Base-by-base conservation (phyloP, 2,329 filamentous ascomycete genomes). In the Aspergillus niger region DNA sequence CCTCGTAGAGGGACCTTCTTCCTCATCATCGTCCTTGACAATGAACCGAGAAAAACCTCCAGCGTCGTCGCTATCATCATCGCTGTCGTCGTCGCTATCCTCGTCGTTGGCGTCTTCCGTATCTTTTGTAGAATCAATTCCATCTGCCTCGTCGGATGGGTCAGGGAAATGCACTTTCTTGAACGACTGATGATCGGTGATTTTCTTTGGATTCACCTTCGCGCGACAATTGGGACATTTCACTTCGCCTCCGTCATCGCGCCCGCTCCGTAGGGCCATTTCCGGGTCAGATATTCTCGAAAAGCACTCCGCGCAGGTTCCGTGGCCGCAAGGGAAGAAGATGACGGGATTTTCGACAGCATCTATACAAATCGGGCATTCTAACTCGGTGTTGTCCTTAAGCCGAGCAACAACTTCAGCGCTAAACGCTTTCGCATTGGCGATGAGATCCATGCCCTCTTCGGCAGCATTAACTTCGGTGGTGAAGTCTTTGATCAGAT, bases 291-390 rank as follows among this genome's bases (percentile, higher is more conserved):
- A 82, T 50, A 96, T 83, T 57, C 84, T 86, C 5, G 86, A 83
- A 62, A 95, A 87, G 71, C 92, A 97, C 63, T 92, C 89, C 1
- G 83, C 79, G 74, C 92, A 97, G 24, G 87, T 87, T 61, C 89
- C 86, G 70, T 97, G 92, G 2, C 92, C 92, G 70, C 92, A 97
- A 1, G 91, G 91, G 55, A 91, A 82, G 73, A 93, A 89, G 64
- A 96, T 91, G 3, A 85, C 85, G 0, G 91, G 90, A 63, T 93
- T 92, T 13, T 84, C 81, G 6, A 89, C 86, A 2, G 82, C 87
- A 69, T 97, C 92, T 60, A 90, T 88, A 73, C 92, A 97, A 20
- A 95, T 87, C 0, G 91, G 91, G 69, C 92, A 96, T 71, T 93
- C 89, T 53, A 94, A 91, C 2, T 81, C 83, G 1, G 86, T 81